A percentile compares a stretch with the other conserved stretches of the same genome.
Evolutionary conservation across 257 asterid genomes (phyloP).

Genomic region (Nicotiana benthamiana): DNA sequence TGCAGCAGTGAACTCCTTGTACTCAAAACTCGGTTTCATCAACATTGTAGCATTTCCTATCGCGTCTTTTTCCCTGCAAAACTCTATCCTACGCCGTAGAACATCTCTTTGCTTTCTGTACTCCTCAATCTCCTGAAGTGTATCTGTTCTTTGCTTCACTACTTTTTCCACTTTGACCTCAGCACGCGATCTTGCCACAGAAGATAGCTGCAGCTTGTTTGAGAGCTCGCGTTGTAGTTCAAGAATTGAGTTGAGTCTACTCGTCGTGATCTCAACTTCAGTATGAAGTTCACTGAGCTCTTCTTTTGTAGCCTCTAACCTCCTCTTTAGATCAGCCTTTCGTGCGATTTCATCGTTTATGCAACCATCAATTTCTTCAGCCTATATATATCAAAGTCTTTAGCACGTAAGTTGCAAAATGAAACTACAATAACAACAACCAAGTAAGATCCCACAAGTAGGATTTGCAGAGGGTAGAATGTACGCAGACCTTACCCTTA

Average conservation of each 20-base stretch:
- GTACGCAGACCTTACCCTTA: no score
- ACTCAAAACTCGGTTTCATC: slow-evolving; percentile 23
- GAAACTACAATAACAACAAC: not conserved
- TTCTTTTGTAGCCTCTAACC: slow-evolving; percentile 29
- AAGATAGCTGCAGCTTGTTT: slow-evolving; percentile 37
- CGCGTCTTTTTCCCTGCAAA: slow-evolving; percentile 57
- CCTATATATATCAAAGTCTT: slow-evolving; percentile 19
- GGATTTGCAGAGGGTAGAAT: no score
- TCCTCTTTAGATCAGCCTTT: slow-evolving; percentile 29
- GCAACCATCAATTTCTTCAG: slow-evolving; percentile 35
- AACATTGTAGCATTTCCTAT: slow-evolving; percentile 27
- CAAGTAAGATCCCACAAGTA: no score
- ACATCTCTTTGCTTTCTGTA: slow-evolving; percentile 43
- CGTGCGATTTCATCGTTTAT: slow-evolving; percentile 26
- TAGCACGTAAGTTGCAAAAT: not conserved
- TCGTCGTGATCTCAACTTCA: slow-evolving; percentile 42
- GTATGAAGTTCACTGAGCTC: slow-evolving; percentile 32
- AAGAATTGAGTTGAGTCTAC: slow-evolving; percentile 36
- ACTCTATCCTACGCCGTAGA: slow-evolving; percentile 51
- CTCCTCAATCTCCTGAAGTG: slow-evolving; percentile 48
- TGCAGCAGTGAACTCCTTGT: slow-evolving; percentile 44
- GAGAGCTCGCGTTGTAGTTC: slow-evolving; percentile 54
- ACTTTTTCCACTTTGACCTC: slow-evolving; percentile 48
- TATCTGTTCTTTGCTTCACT: slow-evolving; percentile 29
- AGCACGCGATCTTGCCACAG: slow-evolving; percentile 29